Percentiles rank a stretch among this genome's conserved stretches.
These are phyloP conservation scores for Cucumis melo DNA, from an alignment of 306 rosid genomes.

Conservation along the genomic window DNA sequence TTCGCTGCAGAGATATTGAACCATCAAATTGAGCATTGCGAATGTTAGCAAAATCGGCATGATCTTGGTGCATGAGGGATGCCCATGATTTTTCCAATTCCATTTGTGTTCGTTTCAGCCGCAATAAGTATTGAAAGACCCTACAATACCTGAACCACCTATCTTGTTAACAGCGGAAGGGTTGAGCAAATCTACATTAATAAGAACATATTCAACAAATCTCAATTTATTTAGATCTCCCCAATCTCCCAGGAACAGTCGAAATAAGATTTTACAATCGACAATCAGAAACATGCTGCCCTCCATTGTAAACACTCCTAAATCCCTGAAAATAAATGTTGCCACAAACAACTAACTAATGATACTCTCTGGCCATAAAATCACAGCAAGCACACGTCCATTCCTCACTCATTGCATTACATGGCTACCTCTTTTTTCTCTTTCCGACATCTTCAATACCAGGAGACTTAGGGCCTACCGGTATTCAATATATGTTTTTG, in stretches of 20 bases:
- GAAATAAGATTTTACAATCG: neutral
- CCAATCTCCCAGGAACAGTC: neutral
- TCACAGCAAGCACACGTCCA: no score
- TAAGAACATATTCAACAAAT: neutral
- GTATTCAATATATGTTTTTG: neutral
- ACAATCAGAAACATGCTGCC: neutral
- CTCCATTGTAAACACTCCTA: neutral
- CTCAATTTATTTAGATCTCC: neutral
- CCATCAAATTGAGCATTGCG: conserved; percentile 33
- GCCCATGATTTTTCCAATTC: conserved; percentile 98
- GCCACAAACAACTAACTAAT: no score
- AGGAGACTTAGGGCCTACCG: no score
- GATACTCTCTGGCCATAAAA: neutral
- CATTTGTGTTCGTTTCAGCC: conserved; percentile 91
- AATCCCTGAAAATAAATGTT: neutral
- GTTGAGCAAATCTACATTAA: neutral
- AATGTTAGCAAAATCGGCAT: conserved; percentile 57
- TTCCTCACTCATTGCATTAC: no score
- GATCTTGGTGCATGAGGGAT: conserved; percentile 84
- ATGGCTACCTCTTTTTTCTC: no score
- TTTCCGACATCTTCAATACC: no score
- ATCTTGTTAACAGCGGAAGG: conserved; percentile 9
- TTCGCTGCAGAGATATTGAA: conserved; percentile 35
- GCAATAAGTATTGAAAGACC: conserved; percentile 81
- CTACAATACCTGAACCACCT: conserved; percentile 50